Base-by-base conservation (phyloP, 2,329 filamentous ascomycete species). In the Aotearoamyces nothofagi region DNA sequence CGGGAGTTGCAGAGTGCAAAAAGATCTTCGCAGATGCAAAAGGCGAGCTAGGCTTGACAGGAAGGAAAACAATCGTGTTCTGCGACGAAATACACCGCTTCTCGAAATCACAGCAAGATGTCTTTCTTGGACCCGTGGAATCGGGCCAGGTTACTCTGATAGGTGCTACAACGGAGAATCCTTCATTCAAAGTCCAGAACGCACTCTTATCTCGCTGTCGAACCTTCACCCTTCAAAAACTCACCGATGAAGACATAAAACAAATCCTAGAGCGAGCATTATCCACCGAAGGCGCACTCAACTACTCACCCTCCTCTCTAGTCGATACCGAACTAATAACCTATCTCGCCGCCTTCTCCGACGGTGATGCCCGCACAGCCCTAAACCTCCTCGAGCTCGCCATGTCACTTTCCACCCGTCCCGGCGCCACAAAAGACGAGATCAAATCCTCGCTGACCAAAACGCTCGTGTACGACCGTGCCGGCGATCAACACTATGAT, bases 401-500 rank as follows among this genome's bases (percentile, higher is more conserved):
- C 10, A 70, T 96, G 43, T 81, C 80, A 19, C 61, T 93, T 1
- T 75, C 78, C 3, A 64, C 58, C 17, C 65, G 68, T 5, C 60
- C 66, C 0, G 60, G 61, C 7, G 73, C 78, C 38, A 90, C 81
- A 0, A 71, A 77, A 37, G 73, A 78, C 5, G 69, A 73, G 33
- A 71, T 98, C 48, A 93, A 93, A 49, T 61, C 72, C 2, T 69
- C 79, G 3, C 63, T 98, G 7, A 96, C 87, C 3, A 86, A 86
- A 49, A 96, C 87, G 0, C 62, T 96, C 2, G 84, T 96, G 9
- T 96, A 96, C 54, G 90, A 98, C 53, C 74, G 90, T 31, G 81
- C 80, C 0, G 87, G 90, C 29, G 90, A 98, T 53, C 83, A 93
- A 50, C 90, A 96, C 56, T 98, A 96, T 58, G 87, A 98, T 49